Conservation (phyloP, 78 protist species). For the Salpingoeca rosetta region DNA sequence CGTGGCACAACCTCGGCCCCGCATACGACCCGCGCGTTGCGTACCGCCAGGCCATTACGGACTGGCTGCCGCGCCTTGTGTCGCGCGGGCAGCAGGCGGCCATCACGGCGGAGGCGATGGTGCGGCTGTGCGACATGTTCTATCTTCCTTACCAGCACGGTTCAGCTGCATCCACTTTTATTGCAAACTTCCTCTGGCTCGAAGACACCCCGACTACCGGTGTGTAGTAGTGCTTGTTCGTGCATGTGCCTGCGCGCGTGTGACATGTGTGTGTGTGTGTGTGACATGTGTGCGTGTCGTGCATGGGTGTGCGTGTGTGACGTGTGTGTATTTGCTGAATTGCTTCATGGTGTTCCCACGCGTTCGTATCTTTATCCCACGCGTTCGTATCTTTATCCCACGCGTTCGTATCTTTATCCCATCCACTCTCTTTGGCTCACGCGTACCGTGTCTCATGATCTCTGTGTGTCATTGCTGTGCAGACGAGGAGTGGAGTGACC, state of each 20-base stretch:
- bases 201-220: neutral
- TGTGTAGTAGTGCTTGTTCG: neutral
- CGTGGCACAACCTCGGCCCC: neutral
- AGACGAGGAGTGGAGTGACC: neutral
- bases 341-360: no score
- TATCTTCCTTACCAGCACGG: neutral
- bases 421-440: no score
- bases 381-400: neutral
- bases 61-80: neutral
- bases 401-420: neutral
- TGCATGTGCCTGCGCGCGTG: no score
- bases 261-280: no score
- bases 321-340: no score
- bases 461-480: neutral
- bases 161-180: neutral
- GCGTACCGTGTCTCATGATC: no score
- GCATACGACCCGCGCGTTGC: neutral
- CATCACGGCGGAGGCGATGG: neutral
- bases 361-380: no score
- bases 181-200: neutral
- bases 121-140: neutral
- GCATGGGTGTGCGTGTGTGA: no score
- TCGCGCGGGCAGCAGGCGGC: neutral
- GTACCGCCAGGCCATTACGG: neutral
- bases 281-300: no score